Conservation (phyloP, 495 filamentous ascomycete genomes). For the Lichenothelia convexa region DNA sequence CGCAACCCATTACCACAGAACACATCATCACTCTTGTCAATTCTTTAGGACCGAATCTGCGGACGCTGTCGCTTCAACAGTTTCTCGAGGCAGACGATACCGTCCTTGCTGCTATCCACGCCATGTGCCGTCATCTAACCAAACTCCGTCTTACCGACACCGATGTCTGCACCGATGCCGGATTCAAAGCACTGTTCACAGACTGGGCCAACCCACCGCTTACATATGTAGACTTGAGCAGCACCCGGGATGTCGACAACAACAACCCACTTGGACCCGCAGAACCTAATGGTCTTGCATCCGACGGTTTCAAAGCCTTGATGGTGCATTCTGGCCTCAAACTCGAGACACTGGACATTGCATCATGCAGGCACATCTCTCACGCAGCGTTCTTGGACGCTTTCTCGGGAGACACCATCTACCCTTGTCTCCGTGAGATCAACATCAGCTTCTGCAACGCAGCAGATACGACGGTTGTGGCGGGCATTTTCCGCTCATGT, state of each 20-base stretch:
- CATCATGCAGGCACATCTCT: slow-evolving; percentile 63
- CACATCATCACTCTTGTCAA: slow-evolving; percentile 40
- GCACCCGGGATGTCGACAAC: slow-evolving; percentile 56
- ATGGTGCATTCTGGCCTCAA: slow-evolving; percentile 63
- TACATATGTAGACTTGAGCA: slow-evolving; percentile 48
- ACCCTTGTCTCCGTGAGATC: slow-evolving; percentile 46
- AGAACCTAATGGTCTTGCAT: slow-evolving; percentile 47
- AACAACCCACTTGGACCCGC: slow-evolving; percentile 40
- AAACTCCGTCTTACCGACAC: slow-evolving; percentile 69
- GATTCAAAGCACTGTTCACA: slow-evolving; percentile 49
- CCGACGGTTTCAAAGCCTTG: slow-evolving; percentile 51
- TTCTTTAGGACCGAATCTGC: slow-evolving; percentile 38
- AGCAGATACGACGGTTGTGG: slow-evolving; percentile 57
- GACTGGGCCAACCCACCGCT: slow-evolving; percentile 57
- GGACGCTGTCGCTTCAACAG: slow-evolving; percentile 50
- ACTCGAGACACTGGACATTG: slow-evolving; percentile 47
- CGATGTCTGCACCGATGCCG: slow-evolving; percentile 52
- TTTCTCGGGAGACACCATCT: slow-evolving; percentile 40
- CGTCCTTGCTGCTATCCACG: slow-evolving; percentile 37
- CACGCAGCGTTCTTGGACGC: slow-evolving; percentile 46
- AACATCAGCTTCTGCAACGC: slow-evolving; percentile 62
- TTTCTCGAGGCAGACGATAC: slow-evolving; percentile 24
- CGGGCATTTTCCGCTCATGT: slow-evolving; percentile 55
- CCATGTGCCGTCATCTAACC: slow-evolving; percentile 40
- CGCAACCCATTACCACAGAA: slow-evolving; percentile 33